Conservation (phyloP, 345 rosid genomes). For the Cardamine chenopodiifolia region DNA sequence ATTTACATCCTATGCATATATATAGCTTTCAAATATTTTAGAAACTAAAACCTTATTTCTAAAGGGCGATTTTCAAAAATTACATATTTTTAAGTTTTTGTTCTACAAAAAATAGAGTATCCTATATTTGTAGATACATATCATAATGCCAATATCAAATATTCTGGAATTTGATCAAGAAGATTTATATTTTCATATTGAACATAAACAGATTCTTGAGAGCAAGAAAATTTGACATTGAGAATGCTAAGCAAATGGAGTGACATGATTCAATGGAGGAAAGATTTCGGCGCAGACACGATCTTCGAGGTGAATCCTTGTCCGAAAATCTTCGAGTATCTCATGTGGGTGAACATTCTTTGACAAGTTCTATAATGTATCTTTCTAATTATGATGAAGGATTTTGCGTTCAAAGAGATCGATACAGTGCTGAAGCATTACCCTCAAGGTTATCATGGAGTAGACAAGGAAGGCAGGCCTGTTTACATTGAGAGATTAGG, state of each 20-base stretch:
- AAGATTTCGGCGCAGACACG: slow-evolving; percentile 85
- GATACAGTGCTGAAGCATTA: slow-evolving; percentile 82
- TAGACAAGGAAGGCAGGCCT: slow-evolving; percentile 97
- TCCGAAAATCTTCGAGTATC: slow-evolving; percentile 14
- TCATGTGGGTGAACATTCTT: neutral
- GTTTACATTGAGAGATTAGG: slow-evolving; percentile 94
- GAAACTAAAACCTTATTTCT: neutral
- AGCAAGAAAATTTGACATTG: slow-evolving; percentile 95
- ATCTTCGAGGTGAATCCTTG: slow-evolving; percentile 66
- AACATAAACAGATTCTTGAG: slow-evolving; percentile 72
- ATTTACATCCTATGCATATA: too few species aligned
- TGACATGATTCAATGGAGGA: slow-evolving; percentile 98
- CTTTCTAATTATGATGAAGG: slow-evolving; percentile 48
- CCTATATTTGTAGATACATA: too few species aligned
- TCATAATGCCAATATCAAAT: neutral
- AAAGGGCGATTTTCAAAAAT: neutral
- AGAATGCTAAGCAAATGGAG: slow-evolving; percentile 98
- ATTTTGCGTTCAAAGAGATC: slow-evolving; percentile 87
- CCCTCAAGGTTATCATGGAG: slow-evolving; percentile 98
- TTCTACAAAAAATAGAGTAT: too few species aligned
- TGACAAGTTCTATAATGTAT: slow-evolving; percentile 4
- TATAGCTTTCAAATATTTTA: neutral
- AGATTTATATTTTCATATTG: neutral
- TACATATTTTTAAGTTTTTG: too few species aligned
- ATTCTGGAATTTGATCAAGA: neutral